Evolutionary conservation across 345 rosid genomes (phyloP), one percentile per base, ranked within the genome.

Genomic region (Salix dunnii): DNA sequence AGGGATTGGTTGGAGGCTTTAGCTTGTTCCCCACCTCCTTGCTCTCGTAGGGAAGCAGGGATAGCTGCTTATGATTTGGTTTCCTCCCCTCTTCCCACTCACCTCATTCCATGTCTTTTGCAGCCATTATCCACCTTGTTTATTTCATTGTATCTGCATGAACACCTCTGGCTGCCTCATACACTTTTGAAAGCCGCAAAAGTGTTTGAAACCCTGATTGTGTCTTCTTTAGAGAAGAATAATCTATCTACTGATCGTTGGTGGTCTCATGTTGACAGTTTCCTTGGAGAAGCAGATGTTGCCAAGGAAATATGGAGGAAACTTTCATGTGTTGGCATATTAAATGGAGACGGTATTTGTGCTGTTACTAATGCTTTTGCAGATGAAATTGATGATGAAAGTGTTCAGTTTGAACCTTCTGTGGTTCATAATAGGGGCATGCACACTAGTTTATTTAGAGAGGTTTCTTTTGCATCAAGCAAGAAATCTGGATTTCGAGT

Each of bases 1-100:
- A 86, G 91, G 81, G 98, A 96, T 83, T 96, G 99, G 99, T 82
- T 91, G 86, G 97, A 90, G 87, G 98, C 97, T 85, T 85, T 96
- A 76, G 90, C 96, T 20, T 86, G 93, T 81, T 86, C 94, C 72
- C 92, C 94, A 65, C 98, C 96, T 71, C 98, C 99, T 62, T 93
- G 99, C 83, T 93, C 96, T 68, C 93, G 85, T 73, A 89, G 99
- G 87, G 98, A 93, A 86, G 97, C 98, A 62, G 99, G 99, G 79
- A 86, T 89, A 68, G 91, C 98, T 81, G 96, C 94, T 72, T 78
- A 88, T 82, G 97, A 90, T 80, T 81, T 92, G 71, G 88, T 77
- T 67, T 86, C 99, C 55, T 90, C 91, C 77, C 96, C 96, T 31
- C 97, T 96, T 84, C 97, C 98, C 53, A 63, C 83, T 12, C 90